Evolutionary conservation across 192 early-diverging fungal species (phyloP).

Genomic region (Oehlia diaphana): DNA sequence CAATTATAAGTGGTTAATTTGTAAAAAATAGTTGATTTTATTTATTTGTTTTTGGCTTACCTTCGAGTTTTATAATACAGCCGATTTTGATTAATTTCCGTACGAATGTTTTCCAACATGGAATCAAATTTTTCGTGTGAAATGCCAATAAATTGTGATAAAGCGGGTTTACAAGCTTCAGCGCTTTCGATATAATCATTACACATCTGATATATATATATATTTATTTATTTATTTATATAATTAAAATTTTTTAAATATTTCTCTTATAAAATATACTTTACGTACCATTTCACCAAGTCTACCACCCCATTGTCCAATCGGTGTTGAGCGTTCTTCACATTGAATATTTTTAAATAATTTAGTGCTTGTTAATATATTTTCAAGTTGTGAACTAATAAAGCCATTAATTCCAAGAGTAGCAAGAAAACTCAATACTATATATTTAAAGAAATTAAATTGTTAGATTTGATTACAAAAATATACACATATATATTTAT

Average conservation of each 20-base stretch:
- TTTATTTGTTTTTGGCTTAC: neutral
- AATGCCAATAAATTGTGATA: conserved; percentile 18
- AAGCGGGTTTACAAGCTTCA: neutral
- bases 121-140: conserved; percentile 12
- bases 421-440: neutral
- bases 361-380: neutral
- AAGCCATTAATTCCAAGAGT: neutral
- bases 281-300: conserved; percentile 14
- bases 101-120: neutral
- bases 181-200: neutral
- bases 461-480: too few species aligned
- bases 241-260: neutral
- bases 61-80: neutral
- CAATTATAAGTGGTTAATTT: neutral
- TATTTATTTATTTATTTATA: neutral
- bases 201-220: neutral
- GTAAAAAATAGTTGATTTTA: neutral
- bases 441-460: neutral
- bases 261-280: neutral
- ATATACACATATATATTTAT: too few species aligned
- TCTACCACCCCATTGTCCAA: conserved; percentile 19
- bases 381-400: conserved; percentile 7
- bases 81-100: neutral
- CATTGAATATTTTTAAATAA: conserved; percentile 2
- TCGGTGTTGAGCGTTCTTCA: neutral